These are phyloP conservation scores for Striga hermonthica DNA, from an alignment of 305 asterid species.

Conservation along the genomic window DNA sequence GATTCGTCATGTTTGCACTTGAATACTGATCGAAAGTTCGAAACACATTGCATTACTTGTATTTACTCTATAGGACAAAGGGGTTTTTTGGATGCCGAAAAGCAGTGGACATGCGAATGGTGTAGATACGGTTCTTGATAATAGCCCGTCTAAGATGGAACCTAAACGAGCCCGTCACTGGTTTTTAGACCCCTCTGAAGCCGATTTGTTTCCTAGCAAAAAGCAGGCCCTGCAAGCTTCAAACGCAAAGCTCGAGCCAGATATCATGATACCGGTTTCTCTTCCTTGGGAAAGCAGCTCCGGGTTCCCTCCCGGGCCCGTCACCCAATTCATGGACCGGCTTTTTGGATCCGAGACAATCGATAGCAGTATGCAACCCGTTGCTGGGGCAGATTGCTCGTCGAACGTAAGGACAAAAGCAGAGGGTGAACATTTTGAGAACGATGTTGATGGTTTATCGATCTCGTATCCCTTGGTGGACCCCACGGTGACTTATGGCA, in stretches of 20 bases:
- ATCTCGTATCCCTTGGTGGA: constrained; percentile 68
- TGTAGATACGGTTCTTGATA: constrained; percentile 59
- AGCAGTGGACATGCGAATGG: constrained; percentile 55
- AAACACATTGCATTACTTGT: constrained; percentile 8
- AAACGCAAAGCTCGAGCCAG: constrained; percentile 47
- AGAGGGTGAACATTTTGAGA: constrained; percentile 44
- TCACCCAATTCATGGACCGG: constrained; percentile 65
- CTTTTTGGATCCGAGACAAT: constrained; percentile 57
- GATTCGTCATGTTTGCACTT: constrained; percentile 4
- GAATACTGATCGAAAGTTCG: background rate
- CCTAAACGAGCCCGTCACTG: constrained; percentile 67
- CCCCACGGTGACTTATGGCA: constrained; percentile 53
- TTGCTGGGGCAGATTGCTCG: constrained; percentile 41
- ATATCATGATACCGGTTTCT: constrained; percentile 39
- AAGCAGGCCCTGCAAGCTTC: constrained; percentile 61
- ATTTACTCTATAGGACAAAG: constrained; percentile 56
- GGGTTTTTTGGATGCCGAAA: constrained; percentile 64
- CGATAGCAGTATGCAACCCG: constrained; percentile 40
- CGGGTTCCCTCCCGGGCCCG: constrained; percentile 49
- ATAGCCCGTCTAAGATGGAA: constrained; percentile 50
- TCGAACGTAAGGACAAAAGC: constrained; percentile 38
- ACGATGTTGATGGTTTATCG: constrained; percentile 64
- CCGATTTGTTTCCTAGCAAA: constrained; percentile 65
- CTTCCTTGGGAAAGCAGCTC: constrained; percentile 71
- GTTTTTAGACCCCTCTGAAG: constrained; percentile 58